phyloP scores from a whole-genome alignment of 192 early-diverging fungal species.

The Obelidium mucronatum region DNA sequence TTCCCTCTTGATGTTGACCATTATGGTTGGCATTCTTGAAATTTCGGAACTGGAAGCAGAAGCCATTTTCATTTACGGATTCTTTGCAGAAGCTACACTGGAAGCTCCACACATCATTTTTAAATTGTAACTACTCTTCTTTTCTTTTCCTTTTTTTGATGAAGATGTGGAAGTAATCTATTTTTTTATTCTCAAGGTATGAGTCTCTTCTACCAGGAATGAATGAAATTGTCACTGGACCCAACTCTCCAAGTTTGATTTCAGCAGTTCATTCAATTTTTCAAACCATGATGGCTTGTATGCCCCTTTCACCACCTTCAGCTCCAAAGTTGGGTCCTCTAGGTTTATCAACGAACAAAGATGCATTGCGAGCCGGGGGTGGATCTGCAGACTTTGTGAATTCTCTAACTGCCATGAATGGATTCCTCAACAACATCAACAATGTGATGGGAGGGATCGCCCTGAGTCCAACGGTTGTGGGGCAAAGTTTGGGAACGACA shows the following conservation, averaged over 20 bases:
- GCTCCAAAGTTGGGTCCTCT: conserved; percentile 16
- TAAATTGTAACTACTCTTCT: conserved; percentile 65
- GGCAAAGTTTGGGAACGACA: too few relatives aligned
- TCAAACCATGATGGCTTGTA: conserved; percentile 63
- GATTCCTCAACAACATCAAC: conserved; percentile 23
- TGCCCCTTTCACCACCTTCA: conserved; percentile 11
- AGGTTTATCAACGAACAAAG: background rate
- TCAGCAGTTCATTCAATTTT: conserved; percentile 78
- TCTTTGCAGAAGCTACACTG: conserved; percentile 76
- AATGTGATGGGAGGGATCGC: conserved; percentile 27
- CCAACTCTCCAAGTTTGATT: conserved; percentile 68
- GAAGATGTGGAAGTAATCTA: conserved; percentile 23
- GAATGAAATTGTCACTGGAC: conserved; percentile 72
- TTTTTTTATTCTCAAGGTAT: too few relatives aligned
- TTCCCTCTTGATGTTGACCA: conserved; percentile 66
- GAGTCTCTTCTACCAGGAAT: conserved; percentile 77
- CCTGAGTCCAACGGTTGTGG: background rate
- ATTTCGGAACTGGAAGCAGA: conserved; percentile 77
- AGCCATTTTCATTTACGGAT: conserved; percentile 75
- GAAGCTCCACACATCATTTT: conserved; percentile 76
- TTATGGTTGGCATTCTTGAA: conserved; percentile 77
- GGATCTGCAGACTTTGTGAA: background rate
- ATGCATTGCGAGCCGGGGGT: background rate
- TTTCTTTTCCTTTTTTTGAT: conserved; percentile 19
- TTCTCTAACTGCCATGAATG: background rate